phyloP scores from a whole-genome alignment of 306 rosid genomes.

The Trifolium dubium region DNA sequence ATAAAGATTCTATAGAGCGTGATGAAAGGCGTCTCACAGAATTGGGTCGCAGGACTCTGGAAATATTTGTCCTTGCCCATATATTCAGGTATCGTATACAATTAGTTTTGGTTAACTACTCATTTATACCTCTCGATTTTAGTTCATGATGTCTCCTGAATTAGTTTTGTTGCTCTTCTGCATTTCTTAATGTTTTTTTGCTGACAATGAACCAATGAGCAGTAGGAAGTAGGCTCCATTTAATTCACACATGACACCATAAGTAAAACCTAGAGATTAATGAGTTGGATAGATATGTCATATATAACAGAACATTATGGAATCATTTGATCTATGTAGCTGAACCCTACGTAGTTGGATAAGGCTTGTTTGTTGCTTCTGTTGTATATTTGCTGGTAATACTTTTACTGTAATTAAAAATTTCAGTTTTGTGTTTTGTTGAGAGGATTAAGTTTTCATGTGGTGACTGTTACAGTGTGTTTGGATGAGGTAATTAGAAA shows the following conservation, averaged over 20 bases:
- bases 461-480: neutral
- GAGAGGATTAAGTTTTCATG: conserved; percentile 30
- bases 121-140: conserved; percentile 28
- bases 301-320: no score
- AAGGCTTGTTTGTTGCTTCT: neutral
- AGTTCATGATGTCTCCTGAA: neutral
- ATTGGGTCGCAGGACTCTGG: conserved; percentile 96
- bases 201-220: no score
- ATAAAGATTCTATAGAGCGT: conserved; percentile 94
- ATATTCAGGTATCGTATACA: conserved; percentile 70
- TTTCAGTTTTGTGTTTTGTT: neutral
- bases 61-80: conserved; percentile 96
- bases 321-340: no score
- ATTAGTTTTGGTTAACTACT: conserved; percentile 35
- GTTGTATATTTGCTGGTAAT: conserved; percentile 17
- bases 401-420: neutral
- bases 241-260: no score
- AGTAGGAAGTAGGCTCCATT: no score
- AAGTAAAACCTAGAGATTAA: no score
- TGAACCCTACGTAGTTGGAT: neutral
- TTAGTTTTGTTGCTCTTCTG: no score
- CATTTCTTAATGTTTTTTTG: no score
- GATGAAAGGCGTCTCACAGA: conserved; percentile 98
- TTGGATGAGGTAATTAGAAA: no score
- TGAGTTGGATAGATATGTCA: no score